Evolutionary conservation across 768 basidiomycete genomes (phyloP), one percentile per base, ranked within the genome.

Genomic region (Leucosporidium yakuticum): DNA sequence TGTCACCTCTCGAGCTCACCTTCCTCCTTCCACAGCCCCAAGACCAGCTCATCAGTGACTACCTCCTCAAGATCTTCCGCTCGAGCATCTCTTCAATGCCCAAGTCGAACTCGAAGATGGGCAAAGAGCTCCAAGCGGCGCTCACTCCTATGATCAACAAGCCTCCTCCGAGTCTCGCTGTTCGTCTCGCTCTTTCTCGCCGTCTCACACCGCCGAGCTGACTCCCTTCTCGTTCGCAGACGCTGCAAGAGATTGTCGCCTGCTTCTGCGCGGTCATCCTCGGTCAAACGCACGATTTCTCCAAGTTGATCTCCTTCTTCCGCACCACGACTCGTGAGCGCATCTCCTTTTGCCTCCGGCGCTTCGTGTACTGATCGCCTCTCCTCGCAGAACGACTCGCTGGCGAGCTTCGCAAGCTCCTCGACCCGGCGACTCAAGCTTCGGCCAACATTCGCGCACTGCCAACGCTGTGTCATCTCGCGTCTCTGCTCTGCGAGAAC

Each of bases 81-180:
- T 84, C 84, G 23, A 87, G 87, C 3, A 87, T 97, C 39, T 90
- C 91, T 4, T 83, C 87, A 70, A 88, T 95, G 87, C 91, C 93
- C 0, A 90, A 88, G 79, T 14, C 91, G 91, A 0, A 88, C 91
- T 83, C 84, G 19, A 92, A 88, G 73, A 97, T 98, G 76, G 92
- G 89, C 0, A 84, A 86, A 49, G 90, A 94, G 62, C 82, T 99
- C 23, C 92, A 95, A 73, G 77, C 81, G 8, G 83, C 86, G 11
- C 81, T 98, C 17, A 86, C 95, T 71, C 89, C 90, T 0, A 93
- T 98, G 93, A 88, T 99, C 51, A 83, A 90, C 74, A 91, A 90
- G 74, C 92, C 69, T 19, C 50, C 69, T 7, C 23, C 63, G 9
- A 70, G 59, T 55, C 47, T 59, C 15, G 20, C 31, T 3, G 60